Conservation (phyloP, 2,329 filamentous ascomycete genomes). For the Aureobasidium vineae region DNA sequence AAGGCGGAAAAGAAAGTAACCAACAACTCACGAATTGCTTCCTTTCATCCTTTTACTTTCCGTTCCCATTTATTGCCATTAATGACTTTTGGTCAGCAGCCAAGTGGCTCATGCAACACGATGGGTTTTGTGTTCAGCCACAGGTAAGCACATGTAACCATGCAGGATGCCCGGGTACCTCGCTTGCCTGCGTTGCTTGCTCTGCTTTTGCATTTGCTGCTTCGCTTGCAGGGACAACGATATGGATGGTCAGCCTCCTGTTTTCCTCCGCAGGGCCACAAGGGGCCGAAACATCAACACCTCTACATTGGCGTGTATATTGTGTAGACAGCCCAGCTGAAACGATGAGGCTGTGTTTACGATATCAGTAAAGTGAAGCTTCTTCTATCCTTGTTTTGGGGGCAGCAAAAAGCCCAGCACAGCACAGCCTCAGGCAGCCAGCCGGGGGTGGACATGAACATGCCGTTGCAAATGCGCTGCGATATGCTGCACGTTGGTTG, state of each 20-base stretch:
- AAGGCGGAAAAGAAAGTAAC: background rate
- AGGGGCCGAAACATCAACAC: background rate
- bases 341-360: background rate
- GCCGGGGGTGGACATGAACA: background rate
- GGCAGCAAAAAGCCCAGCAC: background rate
- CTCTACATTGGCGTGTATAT: background rate
- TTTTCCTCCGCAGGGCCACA: background rate
- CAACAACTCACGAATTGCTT: background rate
- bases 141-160: background rate
- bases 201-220: background rate
- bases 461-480: background rate
- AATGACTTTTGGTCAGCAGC: background rate
- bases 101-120: slow-evolving; percentile 8
- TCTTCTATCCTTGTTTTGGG: background rate
- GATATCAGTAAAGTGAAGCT: background rate
- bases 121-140: background rate
- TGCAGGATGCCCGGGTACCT: slow-evolving; percentile 5
- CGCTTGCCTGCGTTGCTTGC: background rate
- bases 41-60: background rate
- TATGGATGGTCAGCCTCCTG: background rate
- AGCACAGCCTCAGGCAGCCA: slow-evolving; percentile 12
- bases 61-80: background rate
- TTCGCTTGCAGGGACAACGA: background rate
- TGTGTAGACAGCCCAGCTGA: background rate
- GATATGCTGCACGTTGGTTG: background rate